Evolutionary conservation across 768 basidiomycete genomes (phyloP).

Genomic region (Rhizopogon sp.): DNA sequence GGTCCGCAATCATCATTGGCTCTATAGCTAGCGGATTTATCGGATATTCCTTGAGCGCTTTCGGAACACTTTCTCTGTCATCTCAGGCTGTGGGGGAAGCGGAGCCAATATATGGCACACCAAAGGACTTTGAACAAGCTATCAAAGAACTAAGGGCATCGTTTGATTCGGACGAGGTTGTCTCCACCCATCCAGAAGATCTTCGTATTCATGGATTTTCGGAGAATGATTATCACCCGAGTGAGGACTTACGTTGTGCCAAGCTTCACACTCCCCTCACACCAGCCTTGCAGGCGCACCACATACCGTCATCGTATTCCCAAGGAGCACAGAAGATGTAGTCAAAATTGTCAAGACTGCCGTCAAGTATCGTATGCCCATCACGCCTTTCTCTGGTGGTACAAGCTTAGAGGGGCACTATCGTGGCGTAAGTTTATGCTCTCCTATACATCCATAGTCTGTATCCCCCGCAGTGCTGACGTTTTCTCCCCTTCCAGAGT

Average conservation of each 20-base stretch:
- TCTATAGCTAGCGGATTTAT: constrained; percentile 4
- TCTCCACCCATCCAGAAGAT: constrained; percentile 49
- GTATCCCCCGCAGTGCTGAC: not conserved
- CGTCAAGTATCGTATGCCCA: constrained; percentile 67
- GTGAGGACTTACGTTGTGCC: constrained; percentile 25
- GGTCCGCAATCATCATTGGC: constrained; percentile 1
- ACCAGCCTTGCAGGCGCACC: constrained; percentile 26
- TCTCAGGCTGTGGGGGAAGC: constrained; percentile 1
- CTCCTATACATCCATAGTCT: not conserved
- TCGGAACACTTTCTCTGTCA: constrained; percentile 2
- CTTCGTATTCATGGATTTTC: constrained; percentile 53
- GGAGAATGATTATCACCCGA: constrained; percentile 43
- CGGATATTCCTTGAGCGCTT: constrained; percentile 19
- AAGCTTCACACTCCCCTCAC: not conserved
- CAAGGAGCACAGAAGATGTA: constrained; percentile 73
- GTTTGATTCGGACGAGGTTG: constrained; percentile 30
- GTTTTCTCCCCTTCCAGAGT: constrained; percentile 11
- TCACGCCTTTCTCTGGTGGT: constrained; percentile 76
- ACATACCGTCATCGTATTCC: constrained; percentile 63
- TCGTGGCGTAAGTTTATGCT: constrained; percentile 43
- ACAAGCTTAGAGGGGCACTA: constrained; percentile 81
- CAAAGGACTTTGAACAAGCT: constrained; percentile 47
- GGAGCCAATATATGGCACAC: constrained; percentile 41
- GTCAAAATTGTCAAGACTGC: constrained; percentile 74
- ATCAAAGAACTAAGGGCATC: constrained; percentile 42